These are phyloP conservation scores for Penicillium daleae DNA, from an alignment of 495 filamentous ascomycete species.

Conservation along the genomic window DNA sequence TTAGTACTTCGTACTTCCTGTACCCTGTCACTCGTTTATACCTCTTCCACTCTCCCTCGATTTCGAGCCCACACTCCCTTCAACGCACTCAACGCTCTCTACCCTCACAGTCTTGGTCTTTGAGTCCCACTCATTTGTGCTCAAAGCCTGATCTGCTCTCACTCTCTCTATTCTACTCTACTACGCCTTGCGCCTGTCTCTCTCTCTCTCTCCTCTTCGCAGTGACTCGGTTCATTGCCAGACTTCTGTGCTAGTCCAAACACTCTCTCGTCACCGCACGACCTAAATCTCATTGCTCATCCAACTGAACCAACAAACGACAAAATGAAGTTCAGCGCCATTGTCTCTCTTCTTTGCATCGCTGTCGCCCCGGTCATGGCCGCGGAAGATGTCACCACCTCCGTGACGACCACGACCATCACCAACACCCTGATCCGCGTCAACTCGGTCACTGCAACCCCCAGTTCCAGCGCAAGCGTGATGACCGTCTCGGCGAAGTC, in stretches of 20 bases:
- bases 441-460: conserved; percentile 33
- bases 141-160: conserved; percentile 18
- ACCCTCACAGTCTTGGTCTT: conserved; percentile 11
- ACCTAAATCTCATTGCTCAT: neutral
- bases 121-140: conserved; percentile 36
- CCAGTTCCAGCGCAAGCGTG: conserved; percentile 27
- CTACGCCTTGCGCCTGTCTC: conserved; percentile 12
- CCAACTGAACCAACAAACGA: conserved; percentile 10
- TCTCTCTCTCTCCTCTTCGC: neutral
- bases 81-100: conserved; percentile 27
- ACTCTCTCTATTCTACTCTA: conserved; percentile 10
- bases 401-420: conserved; percentile 37
- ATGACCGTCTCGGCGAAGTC: conserved; percentile 25
- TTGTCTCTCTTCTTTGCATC: conserved; percentile 43
- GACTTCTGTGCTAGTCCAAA: conserved; percentile 13
- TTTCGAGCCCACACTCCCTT: conserved; percentile 36
- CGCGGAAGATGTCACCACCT: conserved; percentile 35
- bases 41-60: conserved; percentile 9
- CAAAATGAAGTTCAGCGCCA: conserved; percentile 43
- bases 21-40: conserved; percentile 27
- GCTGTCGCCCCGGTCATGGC: conserved; percentile 36
- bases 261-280: neutral
- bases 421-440: conserved; percentile 42
- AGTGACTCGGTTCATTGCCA: conserved; percentile 9
- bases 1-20: neutral